Base-by-base conservation (phyloP, 305 asterid species). In the Andrographis paniculata region DNA sequence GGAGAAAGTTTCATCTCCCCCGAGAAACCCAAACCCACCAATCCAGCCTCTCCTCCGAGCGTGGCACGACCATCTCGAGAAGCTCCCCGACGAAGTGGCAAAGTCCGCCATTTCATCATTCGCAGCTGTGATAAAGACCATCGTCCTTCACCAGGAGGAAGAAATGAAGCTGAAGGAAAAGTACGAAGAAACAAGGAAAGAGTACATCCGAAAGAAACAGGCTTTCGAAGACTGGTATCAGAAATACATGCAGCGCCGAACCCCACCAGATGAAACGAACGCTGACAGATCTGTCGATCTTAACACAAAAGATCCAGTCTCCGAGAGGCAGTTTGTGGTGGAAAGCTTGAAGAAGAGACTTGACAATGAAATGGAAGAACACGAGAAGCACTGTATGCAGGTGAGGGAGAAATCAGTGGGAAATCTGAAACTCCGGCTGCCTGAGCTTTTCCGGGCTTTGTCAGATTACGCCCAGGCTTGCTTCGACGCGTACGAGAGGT, bases 141-240 rank as follows among this genome's bases (percentile, higher is more conserved):
- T 91, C 44, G 53, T 78, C 46, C 23, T 69, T 42, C 94, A 91
- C 44, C 98, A 91, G 48, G 89, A 75, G 30, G 94, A 86, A 36
- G 98, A 89, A 74, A 78, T 86, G 92, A 86, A 78, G 72, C 64
- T 80, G 55, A 89, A 82, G 76, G 98, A 86, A 19, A 91, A 70
- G 61, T 80, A 77, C 10, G 96, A 80, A 60, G 95, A 78, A 52
- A 91, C 95, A 2, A 66, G 79, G 38, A 80, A 58, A 46, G 99
- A 91, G 64, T 91, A 74, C 56, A 20, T 71, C 30, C 76, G 94
- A 14, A 86, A 75, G 76, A 80, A 71, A 12, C 92, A 78, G 52
- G 79, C 69, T 0, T 91, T 80, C 17, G 94, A 83, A 17, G 98
- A 86, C 1, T 91, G 96, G 98, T 68, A 78, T 37, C 87, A 91